These are phyloP conservation scores for Saccharomyces hybrid DNA, from an alignment of 1,139 yeast genomes.

Conservation along the genomic window DNA sequence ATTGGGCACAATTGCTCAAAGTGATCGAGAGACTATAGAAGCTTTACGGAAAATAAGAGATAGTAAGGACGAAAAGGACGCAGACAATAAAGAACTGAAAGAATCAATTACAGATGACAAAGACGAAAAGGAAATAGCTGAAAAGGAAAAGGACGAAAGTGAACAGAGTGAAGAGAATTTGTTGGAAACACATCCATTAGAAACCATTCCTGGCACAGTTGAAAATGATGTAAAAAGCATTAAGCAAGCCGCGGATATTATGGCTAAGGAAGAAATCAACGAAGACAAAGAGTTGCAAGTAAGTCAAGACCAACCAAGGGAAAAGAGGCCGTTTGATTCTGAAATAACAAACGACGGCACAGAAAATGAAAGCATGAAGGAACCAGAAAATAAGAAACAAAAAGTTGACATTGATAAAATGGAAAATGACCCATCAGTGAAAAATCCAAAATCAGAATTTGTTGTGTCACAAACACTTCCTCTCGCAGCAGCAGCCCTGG, in stretches of 20 bases:
- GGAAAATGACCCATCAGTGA: constrained; percentile 53
- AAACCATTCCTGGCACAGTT: constrained; percentile 3
- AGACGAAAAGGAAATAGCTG: constrained; percentile 8
- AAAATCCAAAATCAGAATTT: constrained; percentile 72
- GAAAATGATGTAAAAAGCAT: background rate
- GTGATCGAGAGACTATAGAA: constrained; percentile 35
- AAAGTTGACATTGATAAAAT: constrained; percentile 25
- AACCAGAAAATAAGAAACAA: constrained; percentile 10
- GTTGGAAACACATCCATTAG: background rate
- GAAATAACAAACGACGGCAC: background rate
- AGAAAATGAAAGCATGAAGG: constrained; percentile 6
- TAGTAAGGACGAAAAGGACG: constrained; percentile 14
- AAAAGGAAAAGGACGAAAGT: constrained; percentile 1
- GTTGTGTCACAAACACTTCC: constrained; percentile 69
- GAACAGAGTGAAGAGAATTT: too few relatives aligned
- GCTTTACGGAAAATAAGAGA: constrained; percentile 17
- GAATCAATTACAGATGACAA: constrained; percentile 6
- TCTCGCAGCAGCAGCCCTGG: constrained; percentile 56
- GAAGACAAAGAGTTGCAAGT: constrained; percentile 10
- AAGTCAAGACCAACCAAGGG: constrained; percentile 3
- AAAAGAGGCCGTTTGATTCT: background rate
- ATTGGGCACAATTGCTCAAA: constrained; percentile 39
- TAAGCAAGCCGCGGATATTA: background rate
- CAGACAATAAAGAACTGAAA: constrained; percentile 3
- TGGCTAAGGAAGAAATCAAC: background rate